These are phyloP conservation scores for Fusarium sp. DNA, from an alignment of 2,329 filamentous ascomycete species.

Conservation along the genomic window DNA sequence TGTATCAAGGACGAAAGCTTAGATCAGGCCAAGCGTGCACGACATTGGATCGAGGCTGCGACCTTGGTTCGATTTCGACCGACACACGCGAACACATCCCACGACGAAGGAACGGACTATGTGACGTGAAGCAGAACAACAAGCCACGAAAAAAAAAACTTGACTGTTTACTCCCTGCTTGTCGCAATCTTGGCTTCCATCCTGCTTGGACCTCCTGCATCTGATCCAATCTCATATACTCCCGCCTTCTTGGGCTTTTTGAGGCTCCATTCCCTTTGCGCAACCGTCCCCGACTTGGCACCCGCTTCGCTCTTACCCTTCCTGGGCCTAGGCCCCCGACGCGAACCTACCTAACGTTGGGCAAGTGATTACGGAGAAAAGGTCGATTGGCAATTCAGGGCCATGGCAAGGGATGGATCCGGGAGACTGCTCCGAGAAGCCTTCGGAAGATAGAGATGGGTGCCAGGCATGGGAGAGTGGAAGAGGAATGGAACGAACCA, in stretches of 20 bases:
- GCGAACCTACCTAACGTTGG: constrained; percentile 20
- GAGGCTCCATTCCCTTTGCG: constrained; percentile 39
- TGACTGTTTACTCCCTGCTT: constrained; percentile 17
- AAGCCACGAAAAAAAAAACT: constrained; percentile 23
- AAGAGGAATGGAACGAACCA: constrained; percentile 27
- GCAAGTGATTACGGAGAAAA: constrained; percentile 22
- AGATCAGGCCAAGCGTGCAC: constrained; percentile 29
- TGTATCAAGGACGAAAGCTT: constrained; percentile 30
- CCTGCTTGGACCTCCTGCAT: constrained; percentile 24
- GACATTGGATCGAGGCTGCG: constrained; percentile 24
- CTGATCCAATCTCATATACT: constrained; percentile 26
- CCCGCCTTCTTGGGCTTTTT: neutral
- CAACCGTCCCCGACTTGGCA: constrained; percentile 38
- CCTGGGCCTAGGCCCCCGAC: constrained; percentile 33
- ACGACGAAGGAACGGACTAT: neutral
- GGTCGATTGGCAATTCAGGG: constrained; percentile 3
- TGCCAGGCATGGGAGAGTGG: neutral
- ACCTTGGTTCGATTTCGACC: constrained; percentile 18
- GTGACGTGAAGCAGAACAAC: constrained; percentile 10
- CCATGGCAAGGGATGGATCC: constrained; percentile 1
- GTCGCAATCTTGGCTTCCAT: constrained; percentile 13
- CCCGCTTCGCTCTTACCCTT: constrained; percentile 29
- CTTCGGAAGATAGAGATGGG: neutral
- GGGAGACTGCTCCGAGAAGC: constrained; percentile 6
- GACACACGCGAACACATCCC: constrained; percentile 8